Conservation (phyloP, 257 asterid genomes). For the Fraxinus pennsylvanica region DNA sequence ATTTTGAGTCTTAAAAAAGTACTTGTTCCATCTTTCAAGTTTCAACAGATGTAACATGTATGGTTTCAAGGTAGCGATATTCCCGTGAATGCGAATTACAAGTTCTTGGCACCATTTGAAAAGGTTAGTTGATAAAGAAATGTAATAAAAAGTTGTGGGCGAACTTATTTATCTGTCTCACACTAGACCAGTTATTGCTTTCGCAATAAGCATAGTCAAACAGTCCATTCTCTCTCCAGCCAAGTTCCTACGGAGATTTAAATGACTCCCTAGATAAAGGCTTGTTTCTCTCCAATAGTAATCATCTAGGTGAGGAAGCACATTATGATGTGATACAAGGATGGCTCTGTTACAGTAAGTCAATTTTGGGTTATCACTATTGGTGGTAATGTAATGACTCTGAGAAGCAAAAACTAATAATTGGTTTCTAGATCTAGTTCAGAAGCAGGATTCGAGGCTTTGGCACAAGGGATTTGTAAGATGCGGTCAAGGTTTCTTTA, state of each 20-base stretch:
- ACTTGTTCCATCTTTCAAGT: neutral
- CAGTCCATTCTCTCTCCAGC: neutral
- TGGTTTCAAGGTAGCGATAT: neutral
- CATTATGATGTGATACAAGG: neutral
- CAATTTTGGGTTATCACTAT: neutral
- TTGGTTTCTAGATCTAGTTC: neutral
- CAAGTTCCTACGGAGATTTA: neutral
- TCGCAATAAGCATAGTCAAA: neutral
- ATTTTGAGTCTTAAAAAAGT: neutral
- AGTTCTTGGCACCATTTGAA: neutral
- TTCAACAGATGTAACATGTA: neutral
- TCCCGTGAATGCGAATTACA: neutral
- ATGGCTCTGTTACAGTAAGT: neutral
- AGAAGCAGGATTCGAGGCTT: neutral
- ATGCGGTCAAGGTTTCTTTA: neutral
- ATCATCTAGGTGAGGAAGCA: neutral
- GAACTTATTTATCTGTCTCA: neutral
- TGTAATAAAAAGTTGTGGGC: neutral
- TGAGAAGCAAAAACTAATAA: neutral
- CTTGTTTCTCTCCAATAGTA: neutral
- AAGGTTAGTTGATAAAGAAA: neutral
- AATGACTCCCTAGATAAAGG: neutral
- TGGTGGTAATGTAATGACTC: neutral
- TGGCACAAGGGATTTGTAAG: neutral
- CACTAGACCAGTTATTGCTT: neutral